phyloP scores from a whole-genome alignment of 495 filamentous ascomycete species.

The Glonium stellatum region DNA sequence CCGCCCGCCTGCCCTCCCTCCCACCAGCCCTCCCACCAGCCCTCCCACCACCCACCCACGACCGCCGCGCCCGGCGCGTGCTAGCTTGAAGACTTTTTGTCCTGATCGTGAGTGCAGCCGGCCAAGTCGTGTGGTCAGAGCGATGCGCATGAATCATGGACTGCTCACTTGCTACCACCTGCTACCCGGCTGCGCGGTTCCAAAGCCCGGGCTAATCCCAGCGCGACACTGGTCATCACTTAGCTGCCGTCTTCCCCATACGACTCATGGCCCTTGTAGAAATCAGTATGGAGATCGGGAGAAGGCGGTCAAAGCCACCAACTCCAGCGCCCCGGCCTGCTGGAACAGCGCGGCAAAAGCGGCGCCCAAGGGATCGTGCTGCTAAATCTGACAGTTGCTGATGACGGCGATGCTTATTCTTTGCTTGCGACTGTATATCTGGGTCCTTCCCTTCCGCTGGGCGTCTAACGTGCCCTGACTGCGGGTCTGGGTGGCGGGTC shows the following conservation, averaged over 20 bases:
- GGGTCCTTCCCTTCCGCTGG: not conserved
- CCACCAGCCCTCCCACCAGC: too few species aligned
- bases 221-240: not conserved
- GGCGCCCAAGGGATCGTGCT: not conserved
- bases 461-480: not conserved
- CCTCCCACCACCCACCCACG: too few species aligned
- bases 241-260: constrained; percentile 7
- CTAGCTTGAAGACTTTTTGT: not conserved
- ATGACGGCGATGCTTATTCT: not conserved
- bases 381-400: not conserved
- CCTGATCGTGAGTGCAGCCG: not conserved
- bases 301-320: not conserved
- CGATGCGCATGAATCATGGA: constrained; percentile 1
- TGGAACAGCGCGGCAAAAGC: constrained; percentile 5
- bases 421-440: not conserved
- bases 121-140: not conserved
- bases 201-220: not conserved
- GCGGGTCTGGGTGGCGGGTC: not conserved
- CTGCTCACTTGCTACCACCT: not conserved
- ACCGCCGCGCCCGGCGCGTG: too few species aligned
- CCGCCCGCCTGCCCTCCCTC: not conserved
- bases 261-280: not conserved
- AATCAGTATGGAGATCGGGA: not conserved
- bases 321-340: not conserved
- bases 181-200: not conserved